Conservation (phyloP, 768 basidiomycete species). For the Rossbeevera mucosa region DNA sequence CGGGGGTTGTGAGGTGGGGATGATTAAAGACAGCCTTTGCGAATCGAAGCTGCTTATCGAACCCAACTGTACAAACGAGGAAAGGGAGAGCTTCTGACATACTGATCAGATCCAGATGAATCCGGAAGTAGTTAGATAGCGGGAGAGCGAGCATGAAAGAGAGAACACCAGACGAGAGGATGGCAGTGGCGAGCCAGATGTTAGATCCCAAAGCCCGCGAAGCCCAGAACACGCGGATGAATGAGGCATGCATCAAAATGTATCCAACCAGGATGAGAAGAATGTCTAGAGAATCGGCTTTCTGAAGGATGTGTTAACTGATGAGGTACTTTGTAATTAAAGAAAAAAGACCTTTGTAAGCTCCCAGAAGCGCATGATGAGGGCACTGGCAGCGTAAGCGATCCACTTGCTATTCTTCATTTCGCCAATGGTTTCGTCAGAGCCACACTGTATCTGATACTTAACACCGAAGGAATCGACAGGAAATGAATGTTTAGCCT, state of each 20-base stretch:
- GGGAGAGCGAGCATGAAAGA: conserved; percentile 84
- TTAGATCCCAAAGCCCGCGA: conserved; percentile 80
- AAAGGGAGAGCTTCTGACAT: conserved; percentile 96
- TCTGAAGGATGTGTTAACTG: conserved; percentile 39
- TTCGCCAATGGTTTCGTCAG: conserved; percentile 55
- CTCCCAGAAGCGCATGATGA: conserved; percentile 80
- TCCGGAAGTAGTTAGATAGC: conserved; percentile 65
- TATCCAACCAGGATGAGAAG: conserved; percentile 94
- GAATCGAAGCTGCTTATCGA: conserved; percentile 93
- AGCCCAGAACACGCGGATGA: conserved; percentile 84
- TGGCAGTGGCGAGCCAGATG: conserved; percentile 65
- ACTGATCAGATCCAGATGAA: conserved; percentile 88
- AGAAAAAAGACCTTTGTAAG: conserved; percentile 62
- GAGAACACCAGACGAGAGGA: conserved; percentile 75
- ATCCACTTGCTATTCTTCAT: conserved; percentile 86
- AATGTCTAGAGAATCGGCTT: conserved; percentile 95
- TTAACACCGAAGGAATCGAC: conserved; percentile 40
- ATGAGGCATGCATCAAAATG: conserved; percentile 92
- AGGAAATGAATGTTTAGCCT: conserved; percentile 26
- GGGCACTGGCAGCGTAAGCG: conserved; percentile 73
- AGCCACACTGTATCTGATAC: conserved; percentile 47
- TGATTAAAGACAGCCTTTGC: conserved; percentile 87
- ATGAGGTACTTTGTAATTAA: not conserved
- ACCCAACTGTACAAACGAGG: conserved; percentile 95
- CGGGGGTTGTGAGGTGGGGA: conserved; percentile 52